Base-by-base conservation (phyloP, 139 green algal species). In the Monoraphidium neglectum region DNA sequence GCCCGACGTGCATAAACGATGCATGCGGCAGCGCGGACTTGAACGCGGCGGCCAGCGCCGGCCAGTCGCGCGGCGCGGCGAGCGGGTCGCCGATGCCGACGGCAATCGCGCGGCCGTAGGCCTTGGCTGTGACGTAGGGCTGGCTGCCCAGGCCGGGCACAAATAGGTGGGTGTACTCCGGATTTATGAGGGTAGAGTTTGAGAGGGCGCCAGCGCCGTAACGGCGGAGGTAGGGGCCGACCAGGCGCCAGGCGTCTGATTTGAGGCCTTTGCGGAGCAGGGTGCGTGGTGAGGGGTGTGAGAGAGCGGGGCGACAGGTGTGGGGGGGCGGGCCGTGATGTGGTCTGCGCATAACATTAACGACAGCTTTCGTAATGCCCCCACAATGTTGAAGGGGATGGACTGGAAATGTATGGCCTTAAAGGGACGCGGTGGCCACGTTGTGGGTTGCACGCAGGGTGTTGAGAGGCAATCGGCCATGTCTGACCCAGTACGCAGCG, bases 131-230 rank as follows among this genome's bases (percentile, higher is more conserved):
- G 1, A 72, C 33, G 63, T 68, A 79, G 2, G 64, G 49, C 1
- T 73, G 12, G 28, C 26, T 53, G 32, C 73, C 73, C 15, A 79
- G n/a, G 24, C 73, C 73, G 0, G 73, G 73, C 4, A 72, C 33
- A 23, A 68, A 79, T 23, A 73, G 72, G 51, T 79, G 73, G 1
- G 65, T 66, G 73, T 73, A 79, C 49, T 79, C 73, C 1, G 73
- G 73, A 47, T 79, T 79, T 12, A 67, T 60, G 21, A 79, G 63
- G 32, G 63, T 51, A 35, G 47, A 68, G 73, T 66, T 73, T 12
- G 73, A 63, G 24, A 79, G 62, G 12, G 73, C 73, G n/a, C 54
- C 53, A 32, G 61, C n/a, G n/a, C 73, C 73, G 36, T 79, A 72
- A 18, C 49, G 73, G 33, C 53, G 60, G 32, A 79, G 51, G 73